Percentiles rank a stretch among this genome's conserved stretches.
Evolutionary conservation across 345 rosid species (phyloP).

Genomic region (Lepidium didymum): DNA sequence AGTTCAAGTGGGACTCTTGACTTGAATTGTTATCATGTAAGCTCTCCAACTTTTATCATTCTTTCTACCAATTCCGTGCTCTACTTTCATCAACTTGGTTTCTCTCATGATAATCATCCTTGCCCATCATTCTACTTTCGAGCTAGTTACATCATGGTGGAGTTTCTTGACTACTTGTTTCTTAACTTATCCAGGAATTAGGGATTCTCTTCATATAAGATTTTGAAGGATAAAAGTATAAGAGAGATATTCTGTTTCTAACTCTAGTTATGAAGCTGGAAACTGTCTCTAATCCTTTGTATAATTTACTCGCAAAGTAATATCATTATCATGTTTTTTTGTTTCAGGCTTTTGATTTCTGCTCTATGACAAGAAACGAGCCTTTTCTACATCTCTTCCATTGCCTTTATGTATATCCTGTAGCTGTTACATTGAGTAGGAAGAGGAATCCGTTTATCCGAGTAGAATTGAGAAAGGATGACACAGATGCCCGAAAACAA

Average conservation of each 20-base stretch:
- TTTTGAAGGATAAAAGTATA: neutral
- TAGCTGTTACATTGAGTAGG: constrained; percentile 79
- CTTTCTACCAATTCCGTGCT: neutral
- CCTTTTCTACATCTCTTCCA: constrained; percentile 97
- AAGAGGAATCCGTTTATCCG: constrained; percentile 84
- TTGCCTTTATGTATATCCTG: constrained; percentile 87
- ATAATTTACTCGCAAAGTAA: neutral
- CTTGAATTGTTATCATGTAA: constrained; percentile 57
- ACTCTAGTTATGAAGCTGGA: constrained; percentile 1
- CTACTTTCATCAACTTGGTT: neutral
- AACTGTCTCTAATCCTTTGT: neutral
- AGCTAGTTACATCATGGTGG: constrained; percentile 6
- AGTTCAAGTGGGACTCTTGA: constrained; percentile 47
- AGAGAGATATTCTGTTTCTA: neutral
- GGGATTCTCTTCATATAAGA: neutral
- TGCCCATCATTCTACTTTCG: constrained; percentile 14
- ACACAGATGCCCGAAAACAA: constrained; percentile 77
- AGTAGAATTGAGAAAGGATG: constrained; percentile 93
- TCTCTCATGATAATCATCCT: neutral
- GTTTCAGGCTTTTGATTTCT: constrained; percentile 96
- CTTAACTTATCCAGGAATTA: neutral
- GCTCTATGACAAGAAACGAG: constrained; percentile 85
- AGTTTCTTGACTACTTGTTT: constrained; percentile 8
- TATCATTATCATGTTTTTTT: constrained; percentile 27
- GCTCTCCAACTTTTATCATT: constrained; percentile 18